Conservation (phyloP, 176 grass and related monocot genomes). For the Dendrocalamus sinicus region DNA sequence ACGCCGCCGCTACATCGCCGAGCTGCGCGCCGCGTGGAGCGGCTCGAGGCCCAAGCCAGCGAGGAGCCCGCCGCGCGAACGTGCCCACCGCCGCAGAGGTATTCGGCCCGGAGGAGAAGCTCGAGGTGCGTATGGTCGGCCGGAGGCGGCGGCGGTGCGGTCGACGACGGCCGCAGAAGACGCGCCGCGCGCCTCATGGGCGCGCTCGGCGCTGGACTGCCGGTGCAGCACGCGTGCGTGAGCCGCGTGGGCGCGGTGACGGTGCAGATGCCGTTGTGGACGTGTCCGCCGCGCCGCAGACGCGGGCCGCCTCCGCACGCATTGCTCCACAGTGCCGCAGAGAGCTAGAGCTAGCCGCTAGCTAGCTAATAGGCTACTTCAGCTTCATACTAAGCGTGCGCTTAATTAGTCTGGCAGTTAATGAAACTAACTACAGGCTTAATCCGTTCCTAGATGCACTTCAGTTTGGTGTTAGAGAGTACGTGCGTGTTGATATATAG, state of each 20-base stretch:
- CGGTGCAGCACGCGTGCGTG: slow-evolving; percentile 35
- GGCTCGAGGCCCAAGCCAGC: slow-evolving; percentile 36
- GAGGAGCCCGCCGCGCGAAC: neutral
- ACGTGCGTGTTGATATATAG: neutral
- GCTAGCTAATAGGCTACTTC: neutral
- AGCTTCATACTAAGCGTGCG: too few species aligned
- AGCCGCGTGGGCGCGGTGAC: slow-evolving; percentile 39
- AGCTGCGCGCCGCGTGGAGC: slow-evolving; percentile 45
- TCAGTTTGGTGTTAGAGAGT: neutral
- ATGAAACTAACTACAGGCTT: neutral
- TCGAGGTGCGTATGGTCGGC: slow-evolving; percentile 46
- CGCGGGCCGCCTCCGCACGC: slow-evolving; percentile 30
- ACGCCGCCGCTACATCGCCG: slow-evolving; percentile 56
- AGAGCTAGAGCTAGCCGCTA: neutral
- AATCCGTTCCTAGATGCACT: neutral
- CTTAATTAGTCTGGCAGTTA: neutral
- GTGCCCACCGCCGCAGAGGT: slow-evolving; percentile 21
- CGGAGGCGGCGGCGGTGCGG: slow-evolving; percentile 14
- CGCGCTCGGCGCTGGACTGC: slow-evolving; percentile 43
- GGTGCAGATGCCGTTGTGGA: slow-evolving; percentile 58
- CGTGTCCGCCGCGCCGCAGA: slow-evolving; percentile 40
- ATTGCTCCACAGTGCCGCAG: slow-evolving; percentile 38
- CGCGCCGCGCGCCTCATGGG: slow-evolving; percentile 46
- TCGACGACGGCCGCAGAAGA: too few species aligned
- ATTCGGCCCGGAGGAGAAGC: neutral